These are phyloP conservation scores for Verticillium tricorpus DNA, from an alignment of 2,329 filamentous ascomycete species.

Conservation along the genomic window DNA sequence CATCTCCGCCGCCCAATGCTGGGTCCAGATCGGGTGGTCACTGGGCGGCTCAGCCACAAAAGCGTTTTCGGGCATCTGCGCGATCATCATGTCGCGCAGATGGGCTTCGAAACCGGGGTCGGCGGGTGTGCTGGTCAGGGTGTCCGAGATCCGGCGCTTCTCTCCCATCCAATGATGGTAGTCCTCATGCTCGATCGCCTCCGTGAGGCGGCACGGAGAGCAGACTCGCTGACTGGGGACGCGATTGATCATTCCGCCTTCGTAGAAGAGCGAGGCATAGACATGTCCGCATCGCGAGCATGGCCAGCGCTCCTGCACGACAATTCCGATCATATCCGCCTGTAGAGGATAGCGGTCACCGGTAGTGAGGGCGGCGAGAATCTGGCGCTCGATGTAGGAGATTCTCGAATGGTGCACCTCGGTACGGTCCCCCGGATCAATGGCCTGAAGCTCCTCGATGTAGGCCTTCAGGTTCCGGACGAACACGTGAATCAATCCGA, in stretches of 20 bases:
- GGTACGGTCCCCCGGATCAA: not conserved
- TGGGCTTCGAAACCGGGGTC: not conserved
- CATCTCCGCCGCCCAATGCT: not conserved
- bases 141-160: not conserved
- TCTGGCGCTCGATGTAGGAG: conserved; percentile 4
- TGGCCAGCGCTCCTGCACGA: not conserved
- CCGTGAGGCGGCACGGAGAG: not conserved
- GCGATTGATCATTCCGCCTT: not conserved
- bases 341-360: not conserved
- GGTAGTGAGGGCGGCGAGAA: conserved; percentile 2
- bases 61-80: not conserved
- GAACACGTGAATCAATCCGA: conserved; percentile 4
- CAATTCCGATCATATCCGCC: not conserved
- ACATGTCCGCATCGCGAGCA: not conserved
- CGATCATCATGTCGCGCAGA: not conserved
- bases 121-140: not conserved
- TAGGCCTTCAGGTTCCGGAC: conserved; percentile 4
- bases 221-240: not conserved
- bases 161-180: not conserved
- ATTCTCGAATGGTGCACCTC: not conserved
- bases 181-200: not conserved
- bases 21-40: not conserved
- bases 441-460: not conserved
- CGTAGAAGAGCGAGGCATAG: not conserved
- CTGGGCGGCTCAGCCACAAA: not conserved